Conservation (phyloP, 257 asterid genomes). For the Salvia rosmarinus region DNA sequence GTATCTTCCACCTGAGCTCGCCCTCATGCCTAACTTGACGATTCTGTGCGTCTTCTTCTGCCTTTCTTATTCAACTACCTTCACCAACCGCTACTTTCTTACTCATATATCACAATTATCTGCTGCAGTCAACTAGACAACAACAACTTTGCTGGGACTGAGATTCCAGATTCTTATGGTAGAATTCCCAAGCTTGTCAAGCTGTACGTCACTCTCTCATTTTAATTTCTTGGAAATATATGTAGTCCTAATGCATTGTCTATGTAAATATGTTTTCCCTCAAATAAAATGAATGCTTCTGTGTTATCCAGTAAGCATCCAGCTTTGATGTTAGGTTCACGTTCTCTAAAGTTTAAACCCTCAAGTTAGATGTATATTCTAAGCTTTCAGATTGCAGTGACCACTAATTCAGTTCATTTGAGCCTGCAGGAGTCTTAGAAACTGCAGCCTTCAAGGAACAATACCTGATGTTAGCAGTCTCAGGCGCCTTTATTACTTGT, state of each 20-base stretch:
- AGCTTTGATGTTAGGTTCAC: no score
- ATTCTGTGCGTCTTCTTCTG: conserved; percentile 42
- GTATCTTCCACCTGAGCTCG: conserved; percentile 55
- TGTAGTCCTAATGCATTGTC: no score
- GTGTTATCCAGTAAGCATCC: no score
- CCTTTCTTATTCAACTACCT: not conserved
- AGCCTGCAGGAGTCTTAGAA: conserved; percentile 58
- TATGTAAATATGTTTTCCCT: no score
- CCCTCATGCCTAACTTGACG: conserved; percentile 45
- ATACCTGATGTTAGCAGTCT: conserved; percentile 51
- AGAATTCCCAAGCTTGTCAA: conserved; percentile 45
- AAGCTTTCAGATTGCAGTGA: no score
- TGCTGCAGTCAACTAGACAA: conserved; percentile 55
- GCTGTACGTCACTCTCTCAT: conserved; percentile 52
- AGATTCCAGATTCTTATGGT: conserved; percentile 47
- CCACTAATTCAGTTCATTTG: conserved; percentile 18
- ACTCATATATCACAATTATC: not conserved
- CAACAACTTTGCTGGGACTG: conserved; percentile 55
- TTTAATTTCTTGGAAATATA: no score
- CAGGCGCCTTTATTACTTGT: conserved; percentile 52
- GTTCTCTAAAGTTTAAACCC: no score
- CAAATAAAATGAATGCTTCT: no score
- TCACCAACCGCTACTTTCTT: not conserved
- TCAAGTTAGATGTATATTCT: no score
- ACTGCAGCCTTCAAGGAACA: conserved; percentile 57